Base-by-base conservation (phyloP, 2,329 filamentous ascomycete species). In the Botrytis deweyae region DNA sequence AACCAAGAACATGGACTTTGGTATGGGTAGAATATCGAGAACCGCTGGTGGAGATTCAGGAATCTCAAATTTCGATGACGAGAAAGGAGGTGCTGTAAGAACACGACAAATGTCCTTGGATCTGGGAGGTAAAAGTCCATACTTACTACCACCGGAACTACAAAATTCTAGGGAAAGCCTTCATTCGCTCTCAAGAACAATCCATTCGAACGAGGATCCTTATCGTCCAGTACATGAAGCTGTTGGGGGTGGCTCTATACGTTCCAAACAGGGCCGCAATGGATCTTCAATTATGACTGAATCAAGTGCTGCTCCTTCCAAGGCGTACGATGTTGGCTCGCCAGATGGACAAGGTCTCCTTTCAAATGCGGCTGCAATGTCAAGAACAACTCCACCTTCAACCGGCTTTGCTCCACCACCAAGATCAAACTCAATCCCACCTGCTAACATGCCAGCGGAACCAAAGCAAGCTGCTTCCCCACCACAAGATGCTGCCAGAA, bases 1-100 rank as follows among this genome's bases (percentile, higher is more conserved):
- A 78, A 93, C 97, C 83, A 95, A 92, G 80, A 96, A 94, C 0
- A 87, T 98, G 80, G 96, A 99, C 82, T 99, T 98, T 81, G 96
- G 96, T 52, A 83, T 98, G 80, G 93, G 84, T 55, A 84, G 92
- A 73, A 82, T 85, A 46, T 71, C 81, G 77, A 79, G 77, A 69
- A 75, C 64, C 3, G 44, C 64, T 40, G 64, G 62, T 46, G 62
- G 64, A 29, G 64, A 52, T 40, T 67, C 64, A 40, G 36, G 33
- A 46, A 46, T 42, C n/a, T 40, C 33, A 38, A 52, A 67, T 16
- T 52, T 69, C 10, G 67, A 46, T 67, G 62, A 72, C 29, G 80
- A 70, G 79, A 82, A 65, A 69, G 85, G 84, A 79, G 85, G 82
- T 72, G 75, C 74, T 69, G 83, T 77, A 72, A 82, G 83, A 73